A percentile compares a stretch with the other conserved stretches of the same genome.
These are phyloP conservation scores for Hypomontagnella submonticulosa DNA, from an alignment of 495 filamentous ascomycete species.

Conservation along the genomic window DNA sequence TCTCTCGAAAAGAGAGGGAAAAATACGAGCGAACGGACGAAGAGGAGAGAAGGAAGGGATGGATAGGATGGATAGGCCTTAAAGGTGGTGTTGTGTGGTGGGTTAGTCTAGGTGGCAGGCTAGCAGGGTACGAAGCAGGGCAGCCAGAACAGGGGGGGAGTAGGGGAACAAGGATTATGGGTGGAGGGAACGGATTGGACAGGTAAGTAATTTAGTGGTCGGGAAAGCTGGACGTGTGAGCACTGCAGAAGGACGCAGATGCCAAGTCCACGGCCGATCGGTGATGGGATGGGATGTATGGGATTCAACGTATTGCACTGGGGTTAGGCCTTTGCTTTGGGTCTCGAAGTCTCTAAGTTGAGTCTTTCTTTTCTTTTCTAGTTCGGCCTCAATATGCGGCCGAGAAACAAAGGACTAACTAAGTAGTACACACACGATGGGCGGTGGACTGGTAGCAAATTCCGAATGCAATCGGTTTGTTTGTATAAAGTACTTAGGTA, in stretches of 20 bases:
- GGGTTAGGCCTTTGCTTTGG: background rate
- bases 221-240: slow-evolving; percentile 27
- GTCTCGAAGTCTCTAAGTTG: background rate
- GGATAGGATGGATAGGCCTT: slow-evolving; percentile 39
- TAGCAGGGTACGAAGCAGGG: slow-evolving; percentile 44
- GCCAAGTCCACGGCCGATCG: slow-evolving; percentile 43
- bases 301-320: slow-evolving; percentile 3
- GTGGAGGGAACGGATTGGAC: slow-evolving; percentile 37
- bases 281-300: slow-evolving; percentile 17
- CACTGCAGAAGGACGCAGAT: slow-evolving; percentile 39
- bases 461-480: slow-evolving; percentile 42
- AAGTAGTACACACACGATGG: slow-evolving; percentile 9
- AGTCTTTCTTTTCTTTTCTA: slow-evolving; percentile 4
- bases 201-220: slow-evolving; percentile 21
- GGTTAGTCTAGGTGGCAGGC: slow-evolving; percentile 27
- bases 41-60: slow-evolving; percentile 29
- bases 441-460: slow-evolving; percentile 11
- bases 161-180: slow-evolving; percentile 34
- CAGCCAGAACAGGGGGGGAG: slow-evolving; percentile 38
- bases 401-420: slow-evolving; percentile 31
- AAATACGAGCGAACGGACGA: slow-evolving; percentile 32
- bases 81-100: slow-evolving; percentile 37
- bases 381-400: slow-evolving; percentile 6
- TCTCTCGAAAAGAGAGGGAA: slow-evolving; percentile 27
- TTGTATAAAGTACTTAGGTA: slow-evolving; percentile 23